Percentiles rank a stretch among this genome's conserved stretches.
These are phyloP conservation scores for Pulicaria dysenterica DNA, from an alignment of 129 eudicot genomes.

Conservation along the genomic window DNA sequence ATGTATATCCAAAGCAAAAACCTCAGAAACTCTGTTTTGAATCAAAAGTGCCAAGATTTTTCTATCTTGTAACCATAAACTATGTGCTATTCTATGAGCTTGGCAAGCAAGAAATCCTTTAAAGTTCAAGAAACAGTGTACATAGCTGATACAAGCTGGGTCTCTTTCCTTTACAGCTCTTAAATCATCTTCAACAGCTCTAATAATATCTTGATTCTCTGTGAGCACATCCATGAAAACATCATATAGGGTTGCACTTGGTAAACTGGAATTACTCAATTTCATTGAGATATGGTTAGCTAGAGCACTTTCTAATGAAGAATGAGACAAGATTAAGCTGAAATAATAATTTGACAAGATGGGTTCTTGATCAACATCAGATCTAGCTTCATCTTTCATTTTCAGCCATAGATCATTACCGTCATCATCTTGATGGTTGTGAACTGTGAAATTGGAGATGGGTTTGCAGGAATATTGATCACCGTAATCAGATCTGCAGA, in stretches of 20 bases:
- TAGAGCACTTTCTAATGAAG: slow-evolving; percentile 60
- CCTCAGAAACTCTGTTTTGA: slow-evolving; percentile 89
- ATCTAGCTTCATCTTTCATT: slow-evolving; percentile 69
- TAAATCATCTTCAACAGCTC: slow-evolving; percentile 54
- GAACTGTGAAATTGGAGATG: slow-evolving; percentile 35
- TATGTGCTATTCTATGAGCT: slow-evolving; percentile 75
- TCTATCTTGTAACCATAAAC: slow-evolving; percentile 67
- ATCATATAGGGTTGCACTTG: slow-evolving; percentile 64
- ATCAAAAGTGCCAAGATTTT: slow-evolving; percentile 65
- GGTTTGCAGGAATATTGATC: slow-evolving; percentile 53
- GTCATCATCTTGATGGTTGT: neutral
- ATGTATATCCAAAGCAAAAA: slow-evolving; percentile 82
- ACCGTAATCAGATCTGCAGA: slow-evolving; percentile 42
- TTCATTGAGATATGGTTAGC: slow-evolving; percentile 68
- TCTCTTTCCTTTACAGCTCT: slow-evolving; percentile 85
- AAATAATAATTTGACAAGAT: slow-evolving; percentile 68
- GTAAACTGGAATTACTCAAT: slow-evolving; percentile 52
- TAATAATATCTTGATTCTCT: slow-evolving; percentile 59
- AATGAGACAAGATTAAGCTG: slow-evolving; percentile 55
- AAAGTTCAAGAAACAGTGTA: slow-evolving; percentile 82
- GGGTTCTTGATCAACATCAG: slow-evolving; percentile 74
- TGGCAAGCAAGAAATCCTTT: slow-evolving; percentile 93
- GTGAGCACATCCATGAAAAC: slow-evolving; percentile 57
- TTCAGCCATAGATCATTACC: slow-evolving; percentile 60
- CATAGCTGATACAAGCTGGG: slow-evolving; percentile 92